Evolutionary conservation across 768 basidiomycete species (phyloP).

Genomic region (Clavaria fumosa): DNA sequence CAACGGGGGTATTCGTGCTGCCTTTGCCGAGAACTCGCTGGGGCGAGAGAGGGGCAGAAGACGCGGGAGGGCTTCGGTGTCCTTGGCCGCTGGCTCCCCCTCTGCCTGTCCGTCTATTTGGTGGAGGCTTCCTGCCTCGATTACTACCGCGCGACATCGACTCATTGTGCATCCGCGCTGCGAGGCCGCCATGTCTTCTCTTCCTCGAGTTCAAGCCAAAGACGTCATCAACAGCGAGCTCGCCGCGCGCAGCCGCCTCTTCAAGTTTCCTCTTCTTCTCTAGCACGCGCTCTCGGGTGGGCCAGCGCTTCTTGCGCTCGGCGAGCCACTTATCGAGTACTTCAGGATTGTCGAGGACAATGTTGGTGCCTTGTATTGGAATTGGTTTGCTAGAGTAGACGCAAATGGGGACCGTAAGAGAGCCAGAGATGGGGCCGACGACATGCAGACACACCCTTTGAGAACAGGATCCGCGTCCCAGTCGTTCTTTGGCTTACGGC

Average conservation of each 20-base stretch:
- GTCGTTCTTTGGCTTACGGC: slow-evolving; percentile 34
- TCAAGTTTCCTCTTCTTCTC: slow-evolving; percentile 72
- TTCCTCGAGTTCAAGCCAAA: slow-evolving; percentile 22
- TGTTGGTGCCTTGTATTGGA: slow-evolving; percentile 63
- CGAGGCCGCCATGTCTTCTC: slow-evolving; percentile 32
- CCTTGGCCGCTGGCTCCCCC: slow-evolving; percentile 18
- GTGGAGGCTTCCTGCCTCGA: slow-evolving; percentile 5
- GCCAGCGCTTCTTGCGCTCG: slow-evolving; percentile 80
- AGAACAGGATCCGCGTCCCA: slow-evolving; percentile 79
- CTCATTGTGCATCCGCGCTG: slow-evolving; percentile 7
- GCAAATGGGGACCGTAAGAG: no score
- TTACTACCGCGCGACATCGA: slow-evolving; percentile 4
- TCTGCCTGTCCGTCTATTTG: slow-evolving; percentile 7
- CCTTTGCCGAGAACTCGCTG: no score
- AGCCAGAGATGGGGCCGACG: no score
- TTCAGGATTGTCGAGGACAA: slow-evolving; percentile 69
- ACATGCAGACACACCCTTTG: slow-evolving; percentile 42
- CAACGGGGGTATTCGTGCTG: no score
- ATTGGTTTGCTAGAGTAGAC: slow-evolving; percentile 58
- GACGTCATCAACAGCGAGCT: slow-evolving; percentile 39
- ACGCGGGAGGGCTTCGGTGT: slow-evolving; percentile 15
- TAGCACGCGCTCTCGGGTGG: slow-evolving; percentile 47
- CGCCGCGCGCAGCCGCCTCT: slow-evolving; percentile 70
- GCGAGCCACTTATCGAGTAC: slow-evolving; percentile 73
- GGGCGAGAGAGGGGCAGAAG: not conserved